Conservation (phyloP, 352 stramenopile species). For the Lagenidium giganteum region DNA sequence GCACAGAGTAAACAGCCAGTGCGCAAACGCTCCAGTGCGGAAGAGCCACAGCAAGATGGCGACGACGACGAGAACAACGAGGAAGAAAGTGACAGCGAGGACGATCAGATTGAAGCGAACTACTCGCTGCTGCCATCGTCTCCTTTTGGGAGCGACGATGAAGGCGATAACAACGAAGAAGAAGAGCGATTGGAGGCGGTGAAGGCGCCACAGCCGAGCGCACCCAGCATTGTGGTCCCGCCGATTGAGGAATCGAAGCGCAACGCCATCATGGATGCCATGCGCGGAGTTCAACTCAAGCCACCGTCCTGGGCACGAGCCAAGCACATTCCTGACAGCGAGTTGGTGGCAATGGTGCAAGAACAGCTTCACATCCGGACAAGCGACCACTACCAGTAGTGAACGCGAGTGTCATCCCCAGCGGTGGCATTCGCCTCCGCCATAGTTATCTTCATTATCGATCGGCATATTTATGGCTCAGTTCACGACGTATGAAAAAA, state of each 20-base stretch:
- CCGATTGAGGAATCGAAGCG: constrained; percentile 27
- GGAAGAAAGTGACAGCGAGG: constrained; percentile 17
- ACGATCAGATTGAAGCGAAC: not conserved
- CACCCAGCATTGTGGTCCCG: too few species aligned
- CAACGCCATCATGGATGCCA: constrained; percentile 41
- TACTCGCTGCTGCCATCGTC: constrained; percentile 20
- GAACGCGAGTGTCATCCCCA: too few species aligned
- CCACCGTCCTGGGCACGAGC: constrained; percentile 40
- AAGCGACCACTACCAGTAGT: not conserved
- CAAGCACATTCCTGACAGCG: constrained; percentile 37
- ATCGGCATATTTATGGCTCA: too few species aligned
- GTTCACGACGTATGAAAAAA: too few species aligned
- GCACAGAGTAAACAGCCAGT: constrained; percentile 19
- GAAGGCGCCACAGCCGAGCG: not conserved
- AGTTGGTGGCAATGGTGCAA: constrained; percentile 49
- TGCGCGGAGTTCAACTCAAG: constrained; percentile 40
- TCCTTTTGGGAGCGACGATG: constrained; percentile 10
- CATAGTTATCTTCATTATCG: too few species aligned
- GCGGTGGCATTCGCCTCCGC: too few species aligned
- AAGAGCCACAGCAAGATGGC: not conserved
- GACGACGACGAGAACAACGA: constrained; percentile 18
- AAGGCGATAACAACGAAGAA: constrained; percentile 8
- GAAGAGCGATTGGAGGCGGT: constrained; percentile 5
- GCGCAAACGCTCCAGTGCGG: not conserved
- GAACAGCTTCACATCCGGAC: constrained; percentile 16